Evolutionary conservation across 2,329 filamentous ascomycete species (phyloP).

Genomic region (Pseudogymnoascus sp.): DNA sequence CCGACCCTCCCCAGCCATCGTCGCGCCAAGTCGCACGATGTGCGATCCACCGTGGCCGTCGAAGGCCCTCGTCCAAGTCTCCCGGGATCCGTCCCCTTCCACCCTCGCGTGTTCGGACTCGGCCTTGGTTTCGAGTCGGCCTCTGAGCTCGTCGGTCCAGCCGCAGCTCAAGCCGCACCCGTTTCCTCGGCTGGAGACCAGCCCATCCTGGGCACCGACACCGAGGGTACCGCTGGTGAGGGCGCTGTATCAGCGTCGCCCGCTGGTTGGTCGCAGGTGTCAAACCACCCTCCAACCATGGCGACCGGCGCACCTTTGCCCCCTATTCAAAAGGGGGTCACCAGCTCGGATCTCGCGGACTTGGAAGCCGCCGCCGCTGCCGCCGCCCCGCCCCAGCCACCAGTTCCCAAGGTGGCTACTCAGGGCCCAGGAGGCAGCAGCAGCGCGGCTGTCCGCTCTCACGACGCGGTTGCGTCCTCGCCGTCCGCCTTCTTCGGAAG

Average conservation of each 20-base stretch:
- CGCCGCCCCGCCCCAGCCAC: neutral
- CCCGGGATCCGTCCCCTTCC: neutral
- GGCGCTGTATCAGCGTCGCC: neutral
- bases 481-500: neutral
- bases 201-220: neutral
- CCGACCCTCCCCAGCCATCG: neutral
- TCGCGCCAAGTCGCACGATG: constrained; percentile 8
- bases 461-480: neutral
- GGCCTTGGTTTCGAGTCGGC: neutral
- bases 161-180: neutral
- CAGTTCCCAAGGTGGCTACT: neutral
- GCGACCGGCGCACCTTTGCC: constrained; percentile 5
- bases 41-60: neutral
- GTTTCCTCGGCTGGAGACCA: neutral
- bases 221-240: neutral
- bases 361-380: neutral
- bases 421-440: neutral
- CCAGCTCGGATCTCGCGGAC: neutral
- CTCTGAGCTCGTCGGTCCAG: neutral
- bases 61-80: neutral
- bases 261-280: neutral
- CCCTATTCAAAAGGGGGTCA: constrained; percentile 1
- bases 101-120: neutral
- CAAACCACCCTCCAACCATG: neutral
- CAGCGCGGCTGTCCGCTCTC: neutral